These are phyloP conservation scores for Trifolium pratense DNA, from an alignment of 306 rosid genomes.

Conservation along the genomic window DNA sequence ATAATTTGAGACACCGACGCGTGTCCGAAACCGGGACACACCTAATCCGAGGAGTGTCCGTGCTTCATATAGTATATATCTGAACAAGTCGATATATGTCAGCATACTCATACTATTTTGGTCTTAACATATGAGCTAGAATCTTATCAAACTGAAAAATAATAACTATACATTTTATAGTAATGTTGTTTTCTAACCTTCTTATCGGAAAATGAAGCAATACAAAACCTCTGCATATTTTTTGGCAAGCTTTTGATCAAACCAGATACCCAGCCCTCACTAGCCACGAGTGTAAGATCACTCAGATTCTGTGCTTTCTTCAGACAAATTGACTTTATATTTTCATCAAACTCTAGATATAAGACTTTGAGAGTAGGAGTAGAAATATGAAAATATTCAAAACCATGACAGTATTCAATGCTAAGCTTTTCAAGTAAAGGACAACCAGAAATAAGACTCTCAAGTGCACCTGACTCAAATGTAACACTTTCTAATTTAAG, in stretches of 20 bases:
- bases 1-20: too few species aligned
- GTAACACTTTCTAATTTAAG: neutral
- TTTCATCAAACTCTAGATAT: neutral
- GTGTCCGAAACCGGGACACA: too few species aligned
- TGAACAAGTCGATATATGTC: too few species aligned
- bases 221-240: neutral
- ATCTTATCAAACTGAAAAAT: neutral
- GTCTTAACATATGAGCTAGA: neutral
- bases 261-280: neutral
- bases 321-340: slow-evolving; percentile 22
- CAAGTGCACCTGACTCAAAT: neutral
- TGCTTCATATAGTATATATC: too few species aligned
- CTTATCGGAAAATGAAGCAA: neutral
- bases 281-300: neutral
- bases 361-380: slow-evolving; percentile 7
- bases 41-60: too few species aligned
- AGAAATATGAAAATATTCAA: slow-evolving; percentile 5
- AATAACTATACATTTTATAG: neutral
- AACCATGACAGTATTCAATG: neutral
- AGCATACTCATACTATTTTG: neutral
- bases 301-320: slow-evolving; percentile 1
- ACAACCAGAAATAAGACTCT: slow-evolving; percentile 31
- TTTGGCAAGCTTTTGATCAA: slow-evolving; percentile 2
- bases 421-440: neutral
- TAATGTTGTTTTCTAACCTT: slow-evolving; percentile 25